phyloP scores from a whole-genome alignment of 169 alveolate genomes.

The Plasmodium relictum region DNA sequence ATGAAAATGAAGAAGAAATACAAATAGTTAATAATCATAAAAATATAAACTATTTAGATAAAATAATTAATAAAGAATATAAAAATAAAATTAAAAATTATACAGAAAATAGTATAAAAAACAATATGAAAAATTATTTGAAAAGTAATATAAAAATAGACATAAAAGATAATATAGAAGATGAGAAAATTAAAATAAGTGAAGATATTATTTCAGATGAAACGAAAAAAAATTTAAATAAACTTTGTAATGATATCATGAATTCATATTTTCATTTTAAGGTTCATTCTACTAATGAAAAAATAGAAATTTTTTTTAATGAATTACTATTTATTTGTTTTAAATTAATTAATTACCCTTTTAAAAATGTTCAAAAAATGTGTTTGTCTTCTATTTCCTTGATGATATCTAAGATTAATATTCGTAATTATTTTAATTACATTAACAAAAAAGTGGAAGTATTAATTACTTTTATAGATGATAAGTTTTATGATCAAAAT shows the following conservation, averaged over 20 bases:
- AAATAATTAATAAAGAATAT: not conserved
- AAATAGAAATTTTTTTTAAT: slow-evolving; percentile 31
- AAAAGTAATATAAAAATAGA: not conserved
- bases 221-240: not conserved
- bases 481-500: slow-evolving; percentile 21
- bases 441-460: slow-evolving; percentile 29
- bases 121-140: not conserved
- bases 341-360: slow-evolving; percentile 58
- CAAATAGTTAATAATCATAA: slow-evolving; percentile 1
- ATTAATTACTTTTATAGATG: slow-evolving; percentile 42
- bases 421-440: slow-evolving; percentile 19
- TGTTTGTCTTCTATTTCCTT: slow-evolving; percentile 2
- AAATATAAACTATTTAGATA: not conserved
- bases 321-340: slow-evolving; percentile 53
- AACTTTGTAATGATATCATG: slow-evolving; percentile 20
- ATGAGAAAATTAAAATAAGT: not conserved
- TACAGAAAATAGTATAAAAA: not conserved
- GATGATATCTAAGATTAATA: slow-evolving; percentile 27
- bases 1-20: not conserved
- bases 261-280: not conserved
- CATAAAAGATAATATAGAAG: not conserved
- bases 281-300: slow-evolving; percentile 1
- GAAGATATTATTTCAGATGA: not conserved
- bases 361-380: slow-evolving; percentile 17
- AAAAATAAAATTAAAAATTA: not conserved